Evolutionary conservation across 306 rosid species (phyloP).

Genomic region (Lagenaria siceraria): DNA sequence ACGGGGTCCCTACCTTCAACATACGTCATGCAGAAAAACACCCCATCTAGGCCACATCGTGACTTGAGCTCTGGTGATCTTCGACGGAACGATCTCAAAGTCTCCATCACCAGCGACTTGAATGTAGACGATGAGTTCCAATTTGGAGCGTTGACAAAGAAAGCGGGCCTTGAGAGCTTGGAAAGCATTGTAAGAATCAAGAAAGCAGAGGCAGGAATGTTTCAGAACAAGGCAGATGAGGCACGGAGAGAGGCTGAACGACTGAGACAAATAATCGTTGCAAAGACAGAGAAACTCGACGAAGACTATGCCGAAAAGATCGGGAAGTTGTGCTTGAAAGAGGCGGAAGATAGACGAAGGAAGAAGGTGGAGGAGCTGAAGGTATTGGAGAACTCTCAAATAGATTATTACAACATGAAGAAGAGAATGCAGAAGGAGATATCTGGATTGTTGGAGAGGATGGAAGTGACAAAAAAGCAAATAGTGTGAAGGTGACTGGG

Average conservation of each 20-base stretch:
- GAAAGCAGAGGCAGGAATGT: slow-evolving; percentile 94
- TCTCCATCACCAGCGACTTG: slow-evolving; percentile 35
- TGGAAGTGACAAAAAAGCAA: slow-evolving; percentile 90
- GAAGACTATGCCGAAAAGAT: slow-evolving; percentile 67
- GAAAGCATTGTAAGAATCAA: slow-evolving; percentile 82
- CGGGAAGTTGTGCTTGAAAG: slow-evolving; percentile 52
- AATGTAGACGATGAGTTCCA: slow-evolving; percentile 48
- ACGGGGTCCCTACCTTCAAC: slow-evolving; percentile 33
- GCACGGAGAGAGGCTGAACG: slow-evolving; percentile 88
- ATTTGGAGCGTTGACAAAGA: slow-evolving; percentile 42
- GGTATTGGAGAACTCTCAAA: slow-evolving; percentile 56
- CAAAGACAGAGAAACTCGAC: slow-evolving; percentile 52
- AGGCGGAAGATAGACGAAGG: slow-evolving; percentile 57
- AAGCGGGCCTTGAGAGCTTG: slow-evolving; percentile 65
- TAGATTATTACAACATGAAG: slow-evolving; percentile 76
- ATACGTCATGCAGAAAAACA: slow-evolving; percentile 31
- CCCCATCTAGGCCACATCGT: slow-evolving; percentile 42
- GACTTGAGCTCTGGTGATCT: slow-evolving; percentile 37
- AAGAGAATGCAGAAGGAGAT: slow-evolving; percentile 83
- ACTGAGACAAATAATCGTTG: slow-evolving; percentile 42
- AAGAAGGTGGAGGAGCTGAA: slow-evolving; percentile 81
- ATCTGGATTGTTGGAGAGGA: slow-evolving; percentile 65
- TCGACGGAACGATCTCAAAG: slow-evolving; percentile 50
- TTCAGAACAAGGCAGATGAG: slow-evolving; percentile 87
- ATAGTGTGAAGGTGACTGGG: slow-evolving; percentile 24